A percentile compares a stretch with the other conserved stretches of the same genome.
These are phyloP conservation scores for Fonsecaea nubica DNA, from an alignment of 2,329 filamentous ascomycete genomes.

Conservation along the genomic window DNA sequence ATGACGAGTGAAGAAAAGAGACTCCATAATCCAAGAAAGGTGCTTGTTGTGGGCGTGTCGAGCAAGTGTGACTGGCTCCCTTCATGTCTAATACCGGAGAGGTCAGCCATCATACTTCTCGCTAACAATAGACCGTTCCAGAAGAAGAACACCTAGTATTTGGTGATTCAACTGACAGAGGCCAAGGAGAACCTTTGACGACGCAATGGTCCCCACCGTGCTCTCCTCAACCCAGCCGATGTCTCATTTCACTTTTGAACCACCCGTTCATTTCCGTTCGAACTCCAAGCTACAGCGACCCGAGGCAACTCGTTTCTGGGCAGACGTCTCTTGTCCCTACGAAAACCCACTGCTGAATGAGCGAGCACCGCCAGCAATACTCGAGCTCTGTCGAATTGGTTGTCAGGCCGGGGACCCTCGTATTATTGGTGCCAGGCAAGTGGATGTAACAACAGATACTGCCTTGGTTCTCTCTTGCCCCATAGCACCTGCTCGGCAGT, in stretches of 20 bases:
- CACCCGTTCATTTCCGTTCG: not conserved
- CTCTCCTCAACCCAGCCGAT: not conserved
- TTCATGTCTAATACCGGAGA: not conserved
- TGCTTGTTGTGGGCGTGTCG: not conserved
- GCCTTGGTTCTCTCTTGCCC: not conserved
- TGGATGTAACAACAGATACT: not conserved
- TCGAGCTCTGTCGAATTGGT: not conserved
- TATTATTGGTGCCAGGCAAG: not conserved
- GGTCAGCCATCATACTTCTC: not conserved
- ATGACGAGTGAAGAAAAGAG: not conserved
- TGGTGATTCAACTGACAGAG: not conserved
- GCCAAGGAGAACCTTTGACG: not conserved
- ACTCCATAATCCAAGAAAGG: not conserved
- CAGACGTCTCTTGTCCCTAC: not conserved
- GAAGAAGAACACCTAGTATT: not conserved
- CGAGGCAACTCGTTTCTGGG: not conserved
- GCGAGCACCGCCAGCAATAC: not conserved
- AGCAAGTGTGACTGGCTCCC: not conserved
- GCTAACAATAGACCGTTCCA: not conserved
- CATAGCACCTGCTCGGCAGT: not conserved
- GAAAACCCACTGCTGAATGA: no score
- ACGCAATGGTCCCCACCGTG: conserved; percentile 5
- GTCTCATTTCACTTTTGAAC: not conserved
- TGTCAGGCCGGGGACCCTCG: not conserved
- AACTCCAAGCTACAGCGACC: not conserved